Percentiles rank a stretch among this genome's conserved stretches.
Conservation (phyloP, 2,329 filamentous ascomycete genomes). For the Aspergillus sojae region DNA sequence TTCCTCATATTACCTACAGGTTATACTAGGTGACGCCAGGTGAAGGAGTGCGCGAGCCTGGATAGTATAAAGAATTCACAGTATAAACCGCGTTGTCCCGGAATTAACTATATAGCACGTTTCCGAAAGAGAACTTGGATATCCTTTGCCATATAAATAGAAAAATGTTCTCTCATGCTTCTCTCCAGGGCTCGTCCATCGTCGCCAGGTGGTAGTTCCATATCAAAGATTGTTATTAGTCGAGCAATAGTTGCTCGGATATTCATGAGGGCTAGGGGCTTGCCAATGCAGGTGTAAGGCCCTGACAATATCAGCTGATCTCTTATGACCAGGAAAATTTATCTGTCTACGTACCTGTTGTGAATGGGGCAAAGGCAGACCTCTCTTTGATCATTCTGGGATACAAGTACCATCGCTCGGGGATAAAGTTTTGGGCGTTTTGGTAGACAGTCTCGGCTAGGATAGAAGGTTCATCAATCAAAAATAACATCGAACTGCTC, state of each 20-base stretch:
- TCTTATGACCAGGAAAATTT: neutral
- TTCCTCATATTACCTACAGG: neutral
- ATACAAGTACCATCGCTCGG: slow-evolving; percentile 38
- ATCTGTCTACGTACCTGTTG: slow-evolving; percentile 24
- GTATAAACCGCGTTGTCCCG: neutral
- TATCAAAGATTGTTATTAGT: slow-evolving; percentile 6
- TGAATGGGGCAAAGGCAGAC: slow-evolving; percentile 39
- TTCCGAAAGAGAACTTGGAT: neutral
- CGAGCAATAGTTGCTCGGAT: slow-evolving; percentile 9
- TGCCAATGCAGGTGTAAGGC: slow-evolving; percentile 9
- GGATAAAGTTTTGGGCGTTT: slow-evolving; percentile 26
- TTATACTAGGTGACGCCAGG: neutral
- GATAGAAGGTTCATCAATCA: neutral
- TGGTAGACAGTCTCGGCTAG: slow-evolving; percentile 31
- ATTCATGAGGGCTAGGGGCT: slow-evolving; percentile 7
- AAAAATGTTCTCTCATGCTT: slow-evolving; percentile 8
- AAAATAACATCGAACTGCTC: neutral
- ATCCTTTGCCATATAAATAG: neutral
- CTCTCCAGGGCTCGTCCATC: slow-evolving; percentile 6
- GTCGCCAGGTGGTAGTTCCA: slow-evolving; percentile 1
- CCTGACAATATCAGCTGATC: neutral
- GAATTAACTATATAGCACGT: neutral
- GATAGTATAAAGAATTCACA: neutral
- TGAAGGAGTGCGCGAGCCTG: neutral
- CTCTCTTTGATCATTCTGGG: slow-evolving; percentile 38